Evolutionary conservation across 1,284 basidiomycete species (phyloP).

Genomic region (Mrakiaceae sp.): DNA sequence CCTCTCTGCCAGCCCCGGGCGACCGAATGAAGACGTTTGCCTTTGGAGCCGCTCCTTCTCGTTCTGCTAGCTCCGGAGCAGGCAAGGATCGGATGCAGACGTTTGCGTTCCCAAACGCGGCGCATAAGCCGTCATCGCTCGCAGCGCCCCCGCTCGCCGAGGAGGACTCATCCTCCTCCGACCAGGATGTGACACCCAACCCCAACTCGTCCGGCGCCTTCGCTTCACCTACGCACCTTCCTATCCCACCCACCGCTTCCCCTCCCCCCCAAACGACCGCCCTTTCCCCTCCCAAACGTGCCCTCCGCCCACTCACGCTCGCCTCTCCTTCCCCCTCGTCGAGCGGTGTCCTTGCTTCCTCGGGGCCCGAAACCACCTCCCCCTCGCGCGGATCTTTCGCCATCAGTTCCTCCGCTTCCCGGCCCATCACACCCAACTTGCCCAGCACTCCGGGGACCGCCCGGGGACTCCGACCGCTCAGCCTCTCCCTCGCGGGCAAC

Average conservation of each 20-base stretch:
- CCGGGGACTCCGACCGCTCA: background rate
- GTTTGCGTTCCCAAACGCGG: background rate
- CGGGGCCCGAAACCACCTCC: background rate
- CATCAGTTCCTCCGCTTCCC: background rate
- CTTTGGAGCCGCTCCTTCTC: too few relatives aligned
- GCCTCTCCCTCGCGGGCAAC: constrained; percentile 1
- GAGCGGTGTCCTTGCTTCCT: background rate
- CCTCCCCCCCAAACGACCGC: background rate
- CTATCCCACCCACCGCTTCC: background rate
- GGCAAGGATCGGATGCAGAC: background rate
- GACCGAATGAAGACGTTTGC: too few relatives aligned
- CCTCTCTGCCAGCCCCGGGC: too few relatives aligned
- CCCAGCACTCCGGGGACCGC: too few relatives aligned
- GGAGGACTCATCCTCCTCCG: background rate
- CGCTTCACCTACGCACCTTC: background rate
- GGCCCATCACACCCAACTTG: too few relatives aligned
- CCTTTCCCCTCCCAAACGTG: constrained; percentile 1
- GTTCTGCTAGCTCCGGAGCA: too few relatives aligned
- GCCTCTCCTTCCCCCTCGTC: background rate
- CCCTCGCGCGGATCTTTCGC: background rate
- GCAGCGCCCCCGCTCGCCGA: background rate
- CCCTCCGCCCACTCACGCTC: constrained; percentile 14
- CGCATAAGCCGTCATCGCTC: background rate
- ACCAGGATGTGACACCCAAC: background rate
- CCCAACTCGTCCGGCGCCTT: background rate